phyloP scores from a whole-genome alignment of 495 filamentous ascomycete species.

The Echria macrotheca region DNA sequence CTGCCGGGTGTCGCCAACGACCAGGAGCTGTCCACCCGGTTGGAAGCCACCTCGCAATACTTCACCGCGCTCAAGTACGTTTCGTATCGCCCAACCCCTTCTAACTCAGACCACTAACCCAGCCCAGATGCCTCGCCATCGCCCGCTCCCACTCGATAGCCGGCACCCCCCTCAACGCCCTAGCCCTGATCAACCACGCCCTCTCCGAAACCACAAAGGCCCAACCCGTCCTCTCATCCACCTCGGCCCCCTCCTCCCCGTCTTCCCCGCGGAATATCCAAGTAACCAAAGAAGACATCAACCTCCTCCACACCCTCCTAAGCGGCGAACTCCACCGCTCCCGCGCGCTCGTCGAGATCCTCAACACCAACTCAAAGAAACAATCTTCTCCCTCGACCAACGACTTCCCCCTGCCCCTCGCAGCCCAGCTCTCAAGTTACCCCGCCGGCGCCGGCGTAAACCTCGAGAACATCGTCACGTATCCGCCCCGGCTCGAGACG shows the following conservation, averaged over 20 bases:
- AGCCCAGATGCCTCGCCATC: constrained; percentile 72
- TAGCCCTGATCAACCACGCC: constrained; percentile 75
- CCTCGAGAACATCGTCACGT: constrained; percentile 73
- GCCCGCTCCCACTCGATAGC: constrained; percentile 77
- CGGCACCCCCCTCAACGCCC: constrained; percentile 66
- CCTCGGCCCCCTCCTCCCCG: constrained; percentile 26
- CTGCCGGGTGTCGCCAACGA: constrained; percentile 91
- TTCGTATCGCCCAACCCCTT: neutral
- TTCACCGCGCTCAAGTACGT: constrained; percentile 82
- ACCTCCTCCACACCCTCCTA: constrained; percentile 55
- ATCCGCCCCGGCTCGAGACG: constrained; percentile 74
- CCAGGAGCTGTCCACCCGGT: constrained; percentile 62
- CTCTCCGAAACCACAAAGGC: constrained; percentile 46
- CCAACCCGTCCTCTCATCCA: constrained; percentile 32
- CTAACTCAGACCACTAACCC: constrained; percentile 9
- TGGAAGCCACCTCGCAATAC: constrained; percentile 73
- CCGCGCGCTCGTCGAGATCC: constrained; percentile 76
- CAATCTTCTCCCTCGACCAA: constrained; percentile 15
- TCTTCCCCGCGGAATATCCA: constrained; percentile 45
- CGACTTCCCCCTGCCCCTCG: constrained; percentile 43
- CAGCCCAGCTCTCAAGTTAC: constrained; percentile 71
- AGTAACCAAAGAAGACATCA: constrained; percentile 52
- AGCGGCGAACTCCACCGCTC: constrained; percentile 65
- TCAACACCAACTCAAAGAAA: constrained; percentile 51
- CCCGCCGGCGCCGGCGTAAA: constrained; percentile 60